Evolutionary conservation across 257 asterid species (phyloP).

Genomic region (Solanum dulcamara): DNA sequence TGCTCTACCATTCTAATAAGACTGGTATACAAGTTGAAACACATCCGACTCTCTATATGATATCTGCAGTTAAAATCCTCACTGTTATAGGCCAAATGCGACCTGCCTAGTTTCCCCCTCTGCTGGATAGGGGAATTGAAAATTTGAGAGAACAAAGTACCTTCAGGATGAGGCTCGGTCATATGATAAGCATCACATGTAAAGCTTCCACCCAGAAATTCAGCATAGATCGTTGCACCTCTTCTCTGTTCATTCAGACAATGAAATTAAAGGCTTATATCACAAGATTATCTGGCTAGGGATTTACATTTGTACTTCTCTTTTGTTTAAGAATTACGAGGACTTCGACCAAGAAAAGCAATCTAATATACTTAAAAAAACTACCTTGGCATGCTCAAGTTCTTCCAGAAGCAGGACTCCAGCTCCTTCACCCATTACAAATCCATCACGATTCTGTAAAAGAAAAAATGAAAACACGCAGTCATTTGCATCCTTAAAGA

Average conservation of each 20-base stretch:
- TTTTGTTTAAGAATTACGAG: neutral
- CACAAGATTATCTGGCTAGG: neutral
- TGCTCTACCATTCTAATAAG: neutral
- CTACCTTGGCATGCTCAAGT: slow-evolving; percentile 38
- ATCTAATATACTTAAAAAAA: neutral
- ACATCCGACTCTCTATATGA: neutral
- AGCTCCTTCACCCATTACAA: slow-evolving; percentile 49
- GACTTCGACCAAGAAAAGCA: neutral
- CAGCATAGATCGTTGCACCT: slow-evolving; percentile 41
- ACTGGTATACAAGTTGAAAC: neutral
- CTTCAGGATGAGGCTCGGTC: slow-evolving; percentile 26
- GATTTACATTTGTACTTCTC: neutral
- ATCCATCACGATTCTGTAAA: slow-evolving; percentile 32
- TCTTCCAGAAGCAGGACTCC: slow-evolving; percentile 44
- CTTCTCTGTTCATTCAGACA: slow-evolving; percentile 15
- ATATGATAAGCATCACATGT: slow-evolving; percentile 31
- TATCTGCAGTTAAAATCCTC: neutral
- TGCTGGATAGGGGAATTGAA: neutral
- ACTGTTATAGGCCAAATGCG: neutral
- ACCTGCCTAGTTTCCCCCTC: neutral
- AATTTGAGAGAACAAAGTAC: neutral
- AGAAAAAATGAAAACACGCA: neutral
- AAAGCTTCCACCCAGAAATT: slow-evolving; percentile 44
- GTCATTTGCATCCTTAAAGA: neutral
- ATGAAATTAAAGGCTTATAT: neutral